phyloP scores from a whole-genome alignment of 2,329 filamentous ascomycete species.

The Phyllosticta citribraziliensis region DNA sequence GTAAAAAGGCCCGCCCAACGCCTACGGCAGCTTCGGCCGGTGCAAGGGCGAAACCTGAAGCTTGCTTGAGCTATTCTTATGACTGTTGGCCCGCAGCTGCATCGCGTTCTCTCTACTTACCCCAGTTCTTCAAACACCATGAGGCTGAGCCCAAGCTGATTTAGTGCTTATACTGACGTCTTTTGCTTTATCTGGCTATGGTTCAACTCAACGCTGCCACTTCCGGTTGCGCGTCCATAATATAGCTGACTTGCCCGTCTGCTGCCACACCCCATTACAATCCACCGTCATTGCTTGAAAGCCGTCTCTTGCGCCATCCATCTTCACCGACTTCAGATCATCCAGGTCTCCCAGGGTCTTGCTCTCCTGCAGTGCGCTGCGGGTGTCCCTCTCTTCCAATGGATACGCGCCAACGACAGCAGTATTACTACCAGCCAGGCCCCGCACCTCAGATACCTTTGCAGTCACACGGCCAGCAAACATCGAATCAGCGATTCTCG shows the following conservation, averaged over 20 bases:
- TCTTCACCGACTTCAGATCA: background rate
- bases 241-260: background rate
- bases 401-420: background rate
- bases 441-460: background rate
- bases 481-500: slow-evolving; percentile 21
- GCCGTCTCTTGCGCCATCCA: background rate
- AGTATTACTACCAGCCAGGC: background rate
- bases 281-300: background rate
- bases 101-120: background rate
- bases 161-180: background rate
- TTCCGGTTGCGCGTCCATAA: background rate
- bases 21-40: background rate
- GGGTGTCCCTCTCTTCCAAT: background rate
- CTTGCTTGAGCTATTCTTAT: background rate
- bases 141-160: background rate
- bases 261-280: background rate
- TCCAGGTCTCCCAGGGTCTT: background rate
- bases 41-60: background rate
- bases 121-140: background rate
- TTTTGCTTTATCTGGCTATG: background rate
- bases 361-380: background rate
- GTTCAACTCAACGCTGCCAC: background rate
- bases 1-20: background rate
- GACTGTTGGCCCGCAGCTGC: background rate
- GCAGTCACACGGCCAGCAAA: background rate